A percentile compares a stretch with the other conserved stretches of the same genome.
These are phyloP conservation scores for Colletotrichum aenigma DNA, from an alignment of 2,329 filamentous ascomycete species.

Conservation along the genomic window DNA sequence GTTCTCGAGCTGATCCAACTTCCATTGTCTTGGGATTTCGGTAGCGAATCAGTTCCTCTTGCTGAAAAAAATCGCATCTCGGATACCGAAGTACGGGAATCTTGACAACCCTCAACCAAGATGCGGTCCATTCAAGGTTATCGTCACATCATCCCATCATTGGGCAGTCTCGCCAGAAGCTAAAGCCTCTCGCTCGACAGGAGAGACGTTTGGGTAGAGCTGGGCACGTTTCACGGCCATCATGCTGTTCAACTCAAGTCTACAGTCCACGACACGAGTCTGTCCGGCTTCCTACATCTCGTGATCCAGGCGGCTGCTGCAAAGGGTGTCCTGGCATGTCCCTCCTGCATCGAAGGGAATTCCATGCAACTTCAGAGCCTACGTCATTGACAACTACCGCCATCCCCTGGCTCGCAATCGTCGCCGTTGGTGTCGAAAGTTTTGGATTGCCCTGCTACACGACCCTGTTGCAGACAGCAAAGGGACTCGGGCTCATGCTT, in stretches of 20 bases:
- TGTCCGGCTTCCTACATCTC: neutral
- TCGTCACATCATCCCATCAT: neutral
- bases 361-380: neutral
- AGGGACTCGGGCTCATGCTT: neutral
- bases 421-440: neutral
- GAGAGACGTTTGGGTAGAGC: neutral
- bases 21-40: neutral
- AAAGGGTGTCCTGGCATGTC: neutral
- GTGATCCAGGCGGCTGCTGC: neutral
- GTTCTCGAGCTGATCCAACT: neutral
- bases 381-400: neutral
- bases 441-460: neutral
- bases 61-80: neutral
- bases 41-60: neutral
- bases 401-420: neutral
- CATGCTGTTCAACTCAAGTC: conserved; percentile 7
- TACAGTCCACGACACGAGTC: neutral
- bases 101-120: neutral
- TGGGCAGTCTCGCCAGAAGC: neutral
- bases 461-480: neutral
- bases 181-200: neutral
- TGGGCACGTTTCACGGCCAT: neutral
- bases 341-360: neutral
- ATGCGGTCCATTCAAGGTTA: conserved; percentile 5
- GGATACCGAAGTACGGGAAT: neutral